Evolutionary conservation across 805 yeast genomes (phyloP).

Genomic region (Metschnikowia noctiluminum): DNA sequence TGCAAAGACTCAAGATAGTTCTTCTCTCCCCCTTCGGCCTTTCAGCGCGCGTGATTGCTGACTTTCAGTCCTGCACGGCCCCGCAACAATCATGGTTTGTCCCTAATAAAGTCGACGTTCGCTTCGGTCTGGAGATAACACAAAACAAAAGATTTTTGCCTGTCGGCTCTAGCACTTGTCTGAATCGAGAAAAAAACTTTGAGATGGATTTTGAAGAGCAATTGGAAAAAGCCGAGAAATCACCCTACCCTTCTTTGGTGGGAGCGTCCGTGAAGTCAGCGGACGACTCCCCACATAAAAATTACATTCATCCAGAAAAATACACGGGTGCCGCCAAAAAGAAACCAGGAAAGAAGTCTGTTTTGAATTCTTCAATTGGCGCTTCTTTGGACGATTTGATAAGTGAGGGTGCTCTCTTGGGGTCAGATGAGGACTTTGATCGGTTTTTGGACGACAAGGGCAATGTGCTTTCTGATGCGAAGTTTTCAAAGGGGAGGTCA

Average conservation of each 20-base stretch:
- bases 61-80: conserved; percentile 4
- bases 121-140: too few species aligned
- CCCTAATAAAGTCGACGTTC: background rate
- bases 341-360: conserved; percentile 14
- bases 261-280: conserved; percentile 51
- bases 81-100: background rate
- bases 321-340: conserved; percentile 25
- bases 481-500: conserved; percentile 19
- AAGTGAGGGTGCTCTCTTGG: conserved; percentile 44
- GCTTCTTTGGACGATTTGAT: conserved; percentile 53
- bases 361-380: conserved; percentile 36
- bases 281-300: conserved; percentile 43
- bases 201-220: conserved; percentile 29
- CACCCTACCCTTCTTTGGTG: conserved; percentile 48
- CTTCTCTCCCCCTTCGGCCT: background rate
- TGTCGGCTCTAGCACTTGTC: too few species aligned
- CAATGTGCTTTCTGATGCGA: conserved; percentile 46
- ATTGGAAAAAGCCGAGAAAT: conserved; percentile 49
- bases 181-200: too few species aligned
- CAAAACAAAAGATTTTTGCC: too few species aligned
- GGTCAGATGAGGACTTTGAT: conserved; percentile 52
- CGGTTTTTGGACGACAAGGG: conserved; percentile 53
- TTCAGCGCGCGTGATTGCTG: conserved; percentile 6
- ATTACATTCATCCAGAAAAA: conserved; percentile 45
- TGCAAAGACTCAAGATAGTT: too few species aligned